Percentiles rank a stretch among this genome's conserved stretches.
Conservation (phyloP, 495 filamentous ascomycete genomes). For the Entonaema liquescens region DNA sequence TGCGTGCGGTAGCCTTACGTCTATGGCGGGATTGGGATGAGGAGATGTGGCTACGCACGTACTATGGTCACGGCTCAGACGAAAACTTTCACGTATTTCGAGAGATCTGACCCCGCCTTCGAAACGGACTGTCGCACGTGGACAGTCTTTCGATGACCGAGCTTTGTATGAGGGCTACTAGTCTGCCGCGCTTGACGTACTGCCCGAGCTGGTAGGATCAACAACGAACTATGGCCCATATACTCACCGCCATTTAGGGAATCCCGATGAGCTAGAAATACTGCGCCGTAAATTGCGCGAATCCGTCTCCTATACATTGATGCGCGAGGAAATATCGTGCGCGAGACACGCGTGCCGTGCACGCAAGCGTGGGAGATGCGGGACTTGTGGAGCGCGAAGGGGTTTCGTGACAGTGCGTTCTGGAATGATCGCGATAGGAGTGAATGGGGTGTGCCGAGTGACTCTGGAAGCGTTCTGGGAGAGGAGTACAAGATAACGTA, state of each 20-base stretch:
- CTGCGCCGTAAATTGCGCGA: not conserved
- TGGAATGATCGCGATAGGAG: not conserved
- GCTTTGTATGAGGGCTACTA: not conserved
- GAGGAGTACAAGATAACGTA: not conserved
- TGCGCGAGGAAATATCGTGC: not conserved
- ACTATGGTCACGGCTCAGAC: not conserved
- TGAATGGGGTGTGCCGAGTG: not conserved
- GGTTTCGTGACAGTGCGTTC: not conserved
- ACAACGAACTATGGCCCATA: not conserved
- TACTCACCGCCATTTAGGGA: not conserved
- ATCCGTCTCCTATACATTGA: not conserved
- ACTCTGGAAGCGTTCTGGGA: not conserved
- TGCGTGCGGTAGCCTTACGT: not conserved
- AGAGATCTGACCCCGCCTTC: not conserved
- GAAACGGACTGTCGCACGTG: not conserved
- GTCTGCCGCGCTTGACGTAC: not conserved
- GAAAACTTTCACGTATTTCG: not conserved
- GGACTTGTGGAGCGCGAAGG: not conserved
- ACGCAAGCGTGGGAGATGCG: not conserved
- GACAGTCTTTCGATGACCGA: not conserved
- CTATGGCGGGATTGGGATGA: not conserved
- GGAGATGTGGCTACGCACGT: not conserved
- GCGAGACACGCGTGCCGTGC: not conserved
- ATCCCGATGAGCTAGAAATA: not conserved
- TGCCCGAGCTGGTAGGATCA: not conserved